Evolutionary conservation across 1,284 basidiomycete species (phyloP).

Genomic region (Sporisorium reilianum): DNA sequence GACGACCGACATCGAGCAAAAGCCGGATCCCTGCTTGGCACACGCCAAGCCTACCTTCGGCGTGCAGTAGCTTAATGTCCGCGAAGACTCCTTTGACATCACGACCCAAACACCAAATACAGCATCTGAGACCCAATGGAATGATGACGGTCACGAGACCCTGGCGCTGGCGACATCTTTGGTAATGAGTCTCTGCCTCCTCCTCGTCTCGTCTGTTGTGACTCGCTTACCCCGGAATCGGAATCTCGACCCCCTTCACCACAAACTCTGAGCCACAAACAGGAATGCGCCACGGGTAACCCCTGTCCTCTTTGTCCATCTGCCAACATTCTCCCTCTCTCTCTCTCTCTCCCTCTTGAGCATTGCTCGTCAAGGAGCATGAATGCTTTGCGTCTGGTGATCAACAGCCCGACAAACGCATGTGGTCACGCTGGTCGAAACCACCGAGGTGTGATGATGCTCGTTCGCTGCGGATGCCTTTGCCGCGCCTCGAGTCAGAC

Average conservation of each 20-base stretch:
- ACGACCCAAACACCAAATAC: neutral
- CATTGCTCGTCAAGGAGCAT: too few species aligned
- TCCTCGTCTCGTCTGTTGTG: neutral
- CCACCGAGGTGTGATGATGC: neutral
- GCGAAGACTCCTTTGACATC: too few species aligned
- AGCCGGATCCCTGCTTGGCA: neutral
- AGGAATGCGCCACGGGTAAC: neutral
- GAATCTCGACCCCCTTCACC: neutral
- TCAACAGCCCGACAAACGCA: too few species aligned
- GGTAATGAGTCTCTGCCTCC: neutral
- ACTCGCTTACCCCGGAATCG: slow-evolving; percentile 8
- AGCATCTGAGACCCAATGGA: neutral
- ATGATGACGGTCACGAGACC: slow-evolving; percentile 7
- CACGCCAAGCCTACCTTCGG: neutral
- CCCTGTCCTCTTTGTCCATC: neutral
- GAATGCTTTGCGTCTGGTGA: neutral
- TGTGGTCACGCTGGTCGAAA: neutral
- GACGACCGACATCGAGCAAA: too few species aligned
- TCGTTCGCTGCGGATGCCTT: neutral
- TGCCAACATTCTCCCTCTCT: too few species aligned
- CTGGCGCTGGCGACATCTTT: neutral
- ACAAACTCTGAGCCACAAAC: neutral
- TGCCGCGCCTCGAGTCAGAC: too few species aligned
- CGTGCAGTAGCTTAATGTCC: too few species aligned
- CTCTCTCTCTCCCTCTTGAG: neutral